phyloP scores from a whole-genome alignment of 352 stramenopile genomes.

The Stephanocyclus meneghinianus region DNA sequence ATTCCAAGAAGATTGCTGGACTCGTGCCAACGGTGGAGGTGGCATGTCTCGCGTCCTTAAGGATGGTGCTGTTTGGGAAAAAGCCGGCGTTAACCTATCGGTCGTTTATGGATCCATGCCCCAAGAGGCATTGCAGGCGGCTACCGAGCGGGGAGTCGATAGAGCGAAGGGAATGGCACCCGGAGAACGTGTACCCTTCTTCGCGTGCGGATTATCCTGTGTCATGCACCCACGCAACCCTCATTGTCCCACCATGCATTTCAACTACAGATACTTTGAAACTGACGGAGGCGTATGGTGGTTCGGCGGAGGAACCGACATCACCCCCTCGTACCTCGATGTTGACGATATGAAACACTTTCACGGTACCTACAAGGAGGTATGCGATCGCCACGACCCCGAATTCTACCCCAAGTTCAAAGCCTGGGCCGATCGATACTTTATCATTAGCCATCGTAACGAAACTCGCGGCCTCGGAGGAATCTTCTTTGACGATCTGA shows the following conservation, averaged over 20 bases:
- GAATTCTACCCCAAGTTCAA: constrained; percentile 95
- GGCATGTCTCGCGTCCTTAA: constrained; percentile 92
- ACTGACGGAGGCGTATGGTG: constrained; percentile 87
- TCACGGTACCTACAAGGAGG: constrained; percentile 95
- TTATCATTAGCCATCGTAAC: constrained; percentile 94
- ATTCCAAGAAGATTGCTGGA: constrained; percentile 95
- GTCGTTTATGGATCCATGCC: constrained; percentile 96
- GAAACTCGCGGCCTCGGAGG: constrained; percentile 94
- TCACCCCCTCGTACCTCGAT: constrained; percentile 96
- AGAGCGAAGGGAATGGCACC: constrained; percentile 83
- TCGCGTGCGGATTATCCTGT: constrained; percentile 91
- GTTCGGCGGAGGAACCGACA: constrained; percentile 89
- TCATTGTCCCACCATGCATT: constrained; percentile 92
- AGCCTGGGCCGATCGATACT: constrained; percentile 96
- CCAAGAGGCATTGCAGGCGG: constrained; percentile 84
- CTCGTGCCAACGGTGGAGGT: constrained; percentile 90
- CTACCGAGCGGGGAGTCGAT: constrained; percentile 85
- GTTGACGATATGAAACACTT: constrained; percentile 95
- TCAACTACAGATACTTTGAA: constrained; percentile 99
- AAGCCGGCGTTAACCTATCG: constrained; percentile 95
- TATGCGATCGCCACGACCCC: constrained; percentile 92
- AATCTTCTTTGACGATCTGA: constrained; percentile 98
- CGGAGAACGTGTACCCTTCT: constrained; percentile 90
- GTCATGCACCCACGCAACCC: constrained; percentile 95
- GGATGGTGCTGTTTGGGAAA: constrained; percentile 93